phyloP scores from a whole-genome alignment of 2,329 filamentous ascomycete species.

The Epichloe aotearoae region DNA sequence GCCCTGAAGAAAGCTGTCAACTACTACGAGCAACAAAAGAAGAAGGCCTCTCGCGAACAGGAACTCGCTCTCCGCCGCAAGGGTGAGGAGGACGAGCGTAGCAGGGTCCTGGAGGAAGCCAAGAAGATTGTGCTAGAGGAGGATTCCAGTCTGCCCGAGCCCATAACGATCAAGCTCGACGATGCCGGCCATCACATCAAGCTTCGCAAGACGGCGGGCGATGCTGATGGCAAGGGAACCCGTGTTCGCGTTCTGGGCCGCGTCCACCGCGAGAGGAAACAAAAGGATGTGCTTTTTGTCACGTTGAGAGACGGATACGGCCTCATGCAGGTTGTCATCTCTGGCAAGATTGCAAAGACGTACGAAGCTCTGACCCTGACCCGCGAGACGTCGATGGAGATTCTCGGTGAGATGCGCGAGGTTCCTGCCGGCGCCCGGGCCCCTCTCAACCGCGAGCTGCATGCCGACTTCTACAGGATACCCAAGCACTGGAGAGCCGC shows the following conservation, averaged over 20 bases:
- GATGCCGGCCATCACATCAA: slow-evolving; percentile 17
- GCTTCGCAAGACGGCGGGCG: slow-evolving; percentile 23
- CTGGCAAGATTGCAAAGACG: slow-evolving; percentile 73
- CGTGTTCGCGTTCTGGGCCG: slow-evolving; percentile 70
- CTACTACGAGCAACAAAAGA: slow-evolving; percentile 11
- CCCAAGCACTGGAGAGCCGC: slow-evolving; percentile 54
- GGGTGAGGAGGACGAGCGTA: slow-evolving; percentile 11
- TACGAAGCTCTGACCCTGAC: slow-evolving; percentile 81
- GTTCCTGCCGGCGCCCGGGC: slow-evolving; percentile 68
- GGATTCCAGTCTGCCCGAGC: slow-evolving; percentile 58
- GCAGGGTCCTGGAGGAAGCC: slow-evolving; percentile 49
- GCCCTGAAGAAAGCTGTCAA: slow-evolving; percentile 12
- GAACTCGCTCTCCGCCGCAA: slow-evolving; percentile 10
- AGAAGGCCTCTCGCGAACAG: slow-evolving; percentile 11
- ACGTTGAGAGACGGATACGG: slow-evolving; percentile 70
- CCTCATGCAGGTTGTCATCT: slow-evolving; percentile 29
- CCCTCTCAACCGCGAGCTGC: slow-evolving; percentile 73
- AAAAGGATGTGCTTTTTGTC: slow-evolving; percentile 78
- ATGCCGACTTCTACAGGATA: slow-evolving; percentile 79
- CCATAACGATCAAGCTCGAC: slow-evolving; percentile 54
- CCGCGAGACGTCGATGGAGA: slow-evolving; percentile 73
- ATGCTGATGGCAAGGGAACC: slow-evolving; percentile 43
- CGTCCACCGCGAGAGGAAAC: slow-evolving; percentile 66
- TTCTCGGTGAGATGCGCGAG: slow-evolving; percentile 72
- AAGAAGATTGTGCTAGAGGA: slow-evolving; percentile 61